Conservation (phyloP, 768 basidiomycete species). For the Lactarius vividus region DNA sequence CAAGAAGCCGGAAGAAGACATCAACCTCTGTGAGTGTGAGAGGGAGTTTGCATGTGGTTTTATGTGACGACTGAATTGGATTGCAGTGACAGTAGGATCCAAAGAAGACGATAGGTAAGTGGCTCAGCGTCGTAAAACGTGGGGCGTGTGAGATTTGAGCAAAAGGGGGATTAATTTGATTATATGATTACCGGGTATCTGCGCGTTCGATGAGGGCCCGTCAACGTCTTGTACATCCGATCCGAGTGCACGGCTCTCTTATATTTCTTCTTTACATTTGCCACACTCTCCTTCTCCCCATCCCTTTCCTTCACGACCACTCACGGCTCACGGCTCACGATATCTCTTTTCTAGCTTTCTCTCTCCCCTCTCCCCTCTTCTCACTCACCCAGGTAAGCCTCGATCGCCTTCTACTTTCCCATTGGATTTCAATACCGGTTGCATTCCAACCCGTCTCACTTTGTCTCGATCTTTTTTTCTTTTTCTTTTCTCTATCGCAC, state of each 20-base stretch:
- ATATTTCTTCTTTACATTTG: constrained; percentile 34
- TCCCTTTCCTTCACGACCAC: constrained; percentile 39
- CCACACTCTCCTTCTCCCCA: constrained; percentile 29
- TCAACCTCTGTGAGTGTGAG: constrained; percentile 13
- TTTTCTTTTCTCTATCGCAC: not conserved
- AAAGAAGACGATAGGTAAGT: constrained; percentile 20
- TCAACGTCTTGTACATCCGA: constrained; percentile 1
- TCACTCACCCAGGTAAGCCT: not conserved
- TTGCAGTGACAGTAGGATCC: constrained; percentile 7
- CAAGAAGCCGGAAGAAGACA: constrained; percentile 15
- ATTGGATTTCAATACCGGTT: not conserved
- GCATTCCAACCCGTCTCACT: not conserved
- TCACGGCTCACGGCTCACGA: constrained; percentile 26
- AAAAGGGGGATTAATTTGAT: constrained; percentile 19
- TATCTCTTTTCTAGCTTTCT: constrained; percentile 19
- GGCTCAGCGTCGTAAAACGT: constrained; percentile 41
- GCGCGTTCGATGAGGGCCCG: constrained; percentile 10
- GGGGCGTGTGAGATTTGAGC: constrained; percentile 38
- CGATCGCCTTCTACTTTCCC: not conserved
- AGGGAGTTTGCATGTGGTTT: not conserved
- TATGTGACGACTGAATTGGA: not conserved
- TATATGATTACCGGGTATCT: constrained; percentile 23
- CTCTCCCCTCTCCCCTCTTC: not conserved
- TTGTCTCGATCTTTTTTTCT: not conserved
- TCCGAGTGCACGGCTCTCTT: constrained; percentile 33